A percentile compares a stretch with the other conserved stretches of the same genome.
Conservation (phyloP, 805 yeast species). For the Kodamaea fukazawae region DNA sequence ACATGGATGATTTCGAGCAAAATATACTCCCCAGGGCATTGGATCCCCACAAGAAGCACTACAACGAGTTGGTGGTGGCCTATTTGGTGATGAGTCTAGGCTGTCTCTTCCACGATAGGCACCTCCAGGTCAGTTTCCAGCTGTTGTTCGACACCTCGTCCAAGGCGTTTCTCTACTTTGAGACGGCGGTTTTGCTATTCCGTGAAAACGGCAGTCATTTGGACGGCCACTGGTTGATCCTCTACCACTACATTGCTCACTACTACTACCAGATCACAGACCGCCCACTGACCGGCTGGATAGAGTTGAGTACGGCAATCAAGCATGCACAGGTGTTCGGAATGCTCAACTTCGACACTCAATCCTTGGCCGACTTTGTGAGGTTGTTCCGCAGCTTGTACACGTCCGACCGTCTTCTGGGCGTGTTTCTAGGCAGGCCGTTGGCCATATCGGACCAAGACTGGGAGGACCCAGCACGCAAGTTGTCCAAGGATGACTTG, state of each 20-base stretch:
- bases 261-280: slow-evolving; percentile 5
- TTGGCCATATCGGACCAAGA: slow-evolving; percentile 9
- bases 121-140: not conserved
- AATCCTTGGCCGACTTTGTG: not conserved
- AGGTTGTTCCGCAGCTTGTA: slow-evolving; percentile 8
- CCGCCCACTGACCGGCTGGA: slow-evolving; percentile 10
- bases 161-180: slow-evolving; percentile 1
- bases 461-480: slow-evolving; percentile 8
- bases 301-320: slow-evolving; percentile 7
- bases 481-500: not conserved
- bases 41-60: not conserved
- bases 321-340: slow-evolving; percentile 9
- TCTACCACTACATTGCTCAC: slow-evolving; percentile 2
- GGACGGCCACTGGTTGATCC: slow-evolving; percentile 8
- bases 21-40: not conserved
- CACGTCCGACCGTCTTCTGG: slow-evolving; percentile 4
- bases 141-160: slow-evolving; percentile 1
- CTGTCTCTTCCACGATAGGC: slow-evolving; percentile 1
- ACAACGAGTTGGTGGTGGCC: not conserved
- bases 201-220: slow-evolving; percentile 6
- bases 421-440: slow-evolving; percentile 9
- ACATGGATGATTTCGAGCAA: slow-evolving; percentile 1
- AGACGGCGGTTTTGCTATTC: slow-evolving; percentile 4
- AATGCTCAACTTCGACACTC: slow-evolving; percentile 5
- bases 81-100: slow-evolving; percentile 5